Evolutionary conservation across 306 rosid genomes (phyloP).

Genomic region (Prunus armeniaca): DNA sequence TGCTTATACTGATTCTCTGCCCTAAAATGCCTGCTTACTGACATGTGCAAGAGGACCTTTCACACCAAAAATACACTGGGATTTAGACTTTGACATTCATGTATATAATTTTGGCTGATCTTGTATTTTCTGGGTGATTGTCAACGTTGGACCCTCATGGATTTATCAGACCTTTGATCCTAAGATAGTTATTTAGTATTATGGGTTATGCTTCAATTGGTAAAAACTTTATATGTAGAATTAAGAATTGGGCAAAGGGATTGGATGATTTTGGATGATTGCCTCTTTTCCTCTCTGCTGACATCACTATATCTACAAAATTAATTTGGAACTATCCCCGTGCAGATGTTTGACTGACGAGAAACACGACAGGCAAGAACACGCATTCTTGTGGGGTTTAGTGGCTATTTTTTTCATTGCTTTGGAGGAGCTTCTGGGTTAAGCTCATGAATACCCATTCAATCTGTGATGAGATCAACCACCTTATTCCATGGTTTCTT

Average conservation of each 20-base stretch:
- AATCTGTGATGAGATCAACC: conserved; percentile 24
- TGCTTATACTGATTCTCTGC: not conserved
- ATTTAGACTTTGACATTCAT: not conserved
- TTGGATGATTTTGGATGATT: conserved; percentile 2
- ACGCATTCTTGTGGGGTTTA: conserved; percentile 22
- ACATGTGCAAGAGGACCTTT: not conserved
- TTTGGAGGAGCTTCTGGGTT: conserved; percentile 32
- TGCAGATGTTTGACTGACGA: conserved; percentile 74
- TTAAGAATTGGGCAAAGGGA: not conserved
- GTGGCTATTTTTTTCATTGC: conserved; percentile 20
- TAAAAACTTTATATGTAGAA: not conserved
- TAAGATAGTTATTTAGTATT: not conserved
- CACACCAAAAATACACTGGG: not conserved
- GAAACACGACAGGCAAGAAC: conserved; percentile 26
- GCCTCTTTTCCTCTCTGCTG: not conserved
- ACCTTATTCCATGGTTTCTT: conserved; percentile 24
- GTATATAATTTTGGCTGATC: not conserved
- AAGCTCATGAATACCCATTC: conserved; percentile 39
- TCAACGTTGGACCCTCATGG: not conserved
- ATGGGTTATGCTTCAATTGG: conserved; percentile 1
- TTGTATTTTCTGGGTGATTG: not conserved
- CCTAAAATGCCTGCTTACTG: not conserved
- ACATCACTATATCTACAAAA: not conserved
- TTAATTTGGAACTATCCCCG: conserved; percentile 26
- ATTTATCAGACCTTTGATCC: not conserved